Base-by-base conservation (phyloP, 768 basidiomycete species). In the Amanita muscaria region DNA sequence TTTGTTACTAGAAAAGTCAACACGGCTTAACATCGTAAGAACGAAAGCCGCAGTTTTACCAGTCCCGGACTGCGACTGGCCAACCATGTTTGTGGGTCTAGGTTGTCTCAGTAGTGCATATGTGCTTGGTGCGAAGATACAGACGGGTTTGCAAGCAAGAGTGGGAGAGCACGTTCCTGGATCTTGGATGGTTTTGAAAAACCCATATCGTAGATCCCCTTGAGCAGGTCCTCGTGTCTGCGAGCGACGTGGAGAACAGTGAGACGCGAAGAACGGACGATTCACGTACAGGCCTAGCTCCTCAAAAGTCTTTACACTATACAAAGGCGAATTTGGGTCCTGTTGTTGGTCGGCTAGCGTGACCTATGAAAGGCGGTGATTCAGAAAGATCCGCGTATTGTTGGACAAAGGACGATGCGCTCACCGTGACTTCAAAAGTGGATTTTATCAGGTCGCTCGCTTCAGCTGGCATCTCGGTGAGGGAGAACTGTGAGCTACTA, bases 1-100 rank as follows among this genome's bases (percentile, higher is more conserved):
- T 51, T 83, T 82, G 51, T 85, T 76, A 35, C 80, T 68, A 16
- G 77, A 70, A 54, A 84, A 93, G 64, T 97, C 90, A 37, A 98
- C 75, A 31, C 94, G 81, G 59, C 87, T 92, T 12, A 98, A 75
- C 93, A 99, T 98, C 9, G 94, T 93, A 39, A 99, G 72, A 10
- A 92, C 89, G 61, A 99, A 99, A 8, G 96, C 96, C 3, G 96
- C 96, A 2, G 96, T 98, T 69, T 99, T 99, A 39, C 96, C 96
- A 7, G 96, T 99, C 30, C 96, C 96, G 25, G 96, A 98, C 58
- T 99, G 96, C 41, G 93, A 98, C 67, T 99, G 96, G 14, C 92
- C 96, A 59, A 98, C 98, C 85, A 98, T 93, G 65, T 98, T 98
- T 42, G 82, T 84, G 9, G 94, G 86, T n/a, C 94, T 99, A 58